Evolutionary conservation across 2,329 filamentous ascomycete species (phyloP).

Genomic region (Thermoascus crustaceus): DNA sequence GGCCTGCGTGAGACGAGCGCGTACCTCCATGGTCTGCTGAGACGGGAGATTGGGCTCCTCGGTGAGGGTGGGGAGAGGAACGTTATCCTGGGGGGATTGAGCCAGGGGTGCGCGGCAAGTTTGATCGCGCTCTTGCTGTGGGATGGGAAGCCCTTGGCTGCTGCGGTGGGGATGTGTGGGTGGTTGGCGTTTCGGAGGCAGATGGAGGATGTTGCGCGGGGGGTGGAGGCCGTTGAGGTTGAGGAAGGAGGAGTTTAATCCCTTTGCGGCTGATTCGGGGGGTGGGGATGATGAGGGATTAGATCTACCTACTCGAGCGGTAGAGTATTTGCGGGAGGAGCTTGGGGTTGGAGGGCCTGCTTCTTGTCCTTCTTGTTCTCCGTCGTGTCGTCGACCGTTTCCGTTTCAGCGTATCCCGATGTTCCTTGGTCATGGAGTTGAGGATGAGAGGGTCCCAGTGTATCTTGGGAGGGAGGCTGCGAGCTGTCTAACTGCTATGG

Average conservation of each 20-base stretch:
- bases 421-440: no score
- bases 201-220: no score
- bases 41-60: constrained; percentile 28
- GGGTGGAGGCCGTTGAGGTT: no score
- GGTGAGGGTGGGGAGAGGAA: constrained; percentile 32
- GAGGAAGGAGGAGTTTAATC: no score
- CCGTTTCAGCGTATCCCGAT: no score
- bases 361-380: no score
- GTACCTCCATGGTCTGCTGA: constrained; percentile 34
- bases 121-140: constrained; percentile 39
- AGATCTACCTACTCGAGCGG: no score
- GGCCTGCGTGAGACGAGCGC: constrained; percentile 38
- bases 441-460: constrained; percentile 37
- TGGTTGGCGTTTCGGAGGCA: constrained; percentile 8
- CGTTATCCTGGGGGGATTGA: constrained; percentile 44
- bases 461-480: constrained; percentile 28
- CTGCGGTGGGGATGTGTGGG: constrained; percentile 4
- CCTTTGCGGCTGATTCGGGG: no score
- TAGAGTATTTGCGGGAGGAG: no score
- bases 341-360: no score
- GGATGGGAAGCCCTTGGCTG: constrained; percentile 20
- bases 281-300: no score
- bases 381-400: no score
- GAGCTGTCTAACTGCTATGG: constrained; percentile 27
- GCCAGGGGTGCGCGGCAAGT: constrained; percentile 46